Base-by-base conservation (phyloP, 2,329 filamentous ascomycete species). In the Aspergillus clavatus region DNA sequence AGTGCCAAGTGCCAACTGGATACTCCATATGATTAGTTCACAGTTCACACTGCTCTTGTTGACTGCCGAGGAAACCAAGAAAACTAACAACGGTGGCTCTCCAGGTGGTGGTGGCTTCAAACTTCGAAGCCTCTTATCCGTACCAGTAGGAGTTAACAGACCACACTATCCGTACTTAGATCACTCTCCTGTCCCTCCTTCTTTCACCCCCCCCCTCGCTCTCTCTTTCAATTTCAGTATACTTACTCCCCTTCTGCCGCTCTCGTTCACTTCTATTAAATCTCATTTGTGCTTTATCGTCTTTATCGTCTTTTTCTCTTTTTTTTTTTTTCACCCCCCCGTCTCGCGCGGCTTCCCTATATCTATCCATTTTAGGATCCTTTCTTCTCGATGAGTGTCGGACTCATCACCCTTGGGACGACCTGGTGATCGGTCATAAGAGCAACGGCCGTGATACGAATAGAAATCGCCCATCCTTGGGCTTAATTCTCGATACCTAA, bases 371-470 rank as follows among this genome's bases (percentile, higher is more conserved):
- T 29, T 42, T 40, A 51, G 53, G 48, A 49, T 56, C 50, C 43
- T 58, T 45, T 52, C 44, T 57, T 50, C 60, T 67, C 65, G 53
- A 69, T 66, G 65, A 67, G 55, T 54, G 53, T 52, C 56, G 49
- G 45, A 54, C 45, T 56, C 55, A 42, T 58, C 44, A 43, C 47
- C 53, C 47, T 52, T 49, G 54, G n/a, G 53, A 56, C 59, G 60
- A 61, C 63, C 52, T 46, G 59, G 51, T 54, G 61, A 63, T 62
- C 62, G 64, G 61, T 61, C 57, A 39, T 65, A 59, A 54, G n/a
- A 51, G 54, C 50, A 56, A 37, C 52, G 38, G 33, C 48, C 4
- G 5, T 24, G 4, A 24, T 8, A 4, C 50, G 55, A 52, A 43
- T 55, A 53, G 51, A 53, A 49, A 47, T 36, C n/a, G n/a, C n/a